Base-by-base conservation (phyloP, 139 green algal species). In the Ostreobium quekettii region DNA sequence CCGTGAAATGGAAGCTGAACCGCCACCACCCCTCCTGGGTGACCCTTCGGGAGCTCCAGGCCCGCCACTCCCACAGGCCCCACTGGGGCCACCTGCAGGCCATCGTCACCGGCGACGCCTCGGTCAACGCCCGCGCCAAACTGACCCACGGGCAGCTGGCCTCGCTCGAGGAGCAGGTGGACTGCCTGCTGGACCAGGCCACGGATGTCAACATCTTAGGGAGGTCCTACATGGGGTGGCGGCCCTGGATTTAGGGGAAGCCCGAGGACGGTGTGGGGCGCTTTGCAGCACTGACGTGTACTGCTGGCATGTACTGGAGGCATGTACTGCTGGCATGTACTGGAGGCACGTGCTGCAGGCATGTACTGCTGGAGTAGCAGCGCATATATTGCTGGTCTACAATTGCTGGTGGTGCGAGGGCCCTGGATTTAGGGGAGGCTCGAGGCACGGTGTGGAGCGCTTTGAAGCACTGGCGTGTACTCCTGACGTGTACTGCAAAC, bases 141-240 rank as follows among this genome's bases (percentile, higher is more conserved):
- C 8, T 70, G 7, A 35, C 11, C 11, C 15, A 19, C 11, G 42
- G 42, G 42, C 15, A 19, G 19, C 15, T 46, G 5, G 1, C 28
- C n/a, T 31, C 56, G 29, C 58, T 72, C 2, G 70, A 80, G 42
- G 69, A 81, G 4, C 78, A 88, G 60, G 79, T 80, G 1, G 64
- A 75, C 4, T 83, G 81, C 46, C 69, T 92, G 46, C 71, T 92
- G 8, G 80, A 86, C n/a, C 69, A 77, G 36, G 86, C 86, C 2
- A 85, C 76, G 8, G 84, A 92, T 60, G 64, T 66, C 1, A 60
- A 67, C 31, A 47, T 91, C 3, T 69, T 91, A 11, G 78, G 73
- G 1, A 68, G 75, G 6, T 72, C 70, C 4, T 92, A 75, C 66
- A 4, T 48, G 26, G 84, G 86, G 6, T 92, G 86, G 86, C 65